These are phyloP conservation scores for Gaeumannomyces sp. DNA, from an alignment of 2,329 filamentous ascomycete genomes.

Conservation along the genomic window DNA sequence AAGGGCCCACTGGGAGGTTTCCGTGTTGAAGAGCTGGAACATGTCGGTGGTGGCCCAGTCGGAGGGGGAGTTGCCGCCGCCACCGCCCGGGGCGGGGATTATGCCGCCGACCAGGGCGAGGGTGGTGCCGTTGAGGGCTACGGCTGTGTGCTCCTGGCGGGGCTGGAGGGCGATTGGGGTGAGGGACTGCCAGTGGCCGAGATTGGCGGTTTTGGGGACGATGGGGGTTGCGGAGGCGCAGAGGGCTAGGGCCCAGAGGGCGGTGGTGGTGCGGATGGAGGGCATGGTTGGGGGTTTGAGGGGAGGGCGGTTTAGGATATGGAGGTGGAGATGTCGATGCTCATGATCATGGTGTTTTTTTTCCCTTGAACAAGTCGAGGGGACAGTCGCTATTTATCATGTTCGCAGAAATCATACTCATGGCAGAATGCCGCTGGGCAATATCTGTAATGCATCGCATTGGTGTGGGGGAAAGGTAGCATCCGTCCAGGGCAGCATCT, in stretches of 20 bases:
- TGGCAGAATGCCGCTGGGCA: too few species aligned
- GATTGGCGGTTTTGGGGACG: neutral
- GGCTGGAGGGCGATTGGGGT: slow-evolving; percentile 2
- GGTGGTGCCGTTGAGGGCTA: slow-evolving; percentile 5
- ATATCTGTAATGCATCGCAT: too few species aligned
- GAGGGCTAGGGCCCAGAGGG: neutral
- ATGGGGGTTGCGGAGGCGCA: neutral
- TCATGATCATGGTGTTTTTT: neutral
- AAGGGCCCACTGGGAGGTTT: neutral
- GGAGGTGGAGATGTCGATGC: too few species aligned
- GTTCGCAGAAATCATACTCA: too few species aligned
- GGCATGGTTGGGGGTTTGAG: too few species aligned
- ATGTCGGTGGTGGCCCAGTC: slow-evolving; percentile 6
- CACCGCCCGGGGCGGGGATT: neutral
- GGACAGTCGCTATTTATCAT: neutral
- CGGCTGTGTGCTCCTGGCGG: slow-evolving; percentile 7
- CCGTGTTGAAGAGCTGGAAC: slow-evolving; percentile 9
- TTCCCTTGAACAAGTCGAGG: neutral
- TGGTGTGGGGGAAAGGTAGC: too few species aligned
- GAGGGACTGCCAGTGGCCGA: slow-evolving; percentile 3
- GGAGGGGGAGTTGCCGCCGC: neutral
- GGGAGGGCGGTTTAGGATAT: too few species aligned
- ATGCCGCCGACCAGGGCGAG: slow-evolving; percentile 7
- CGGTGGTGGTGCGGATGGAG: neutral
- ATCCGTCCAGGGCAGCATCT: too few species aligned